phyloP scores from a whole-genome alignment of 1,284 basidiomycete species.

The Cutaneotrichosporon daszewskae region DNA sequence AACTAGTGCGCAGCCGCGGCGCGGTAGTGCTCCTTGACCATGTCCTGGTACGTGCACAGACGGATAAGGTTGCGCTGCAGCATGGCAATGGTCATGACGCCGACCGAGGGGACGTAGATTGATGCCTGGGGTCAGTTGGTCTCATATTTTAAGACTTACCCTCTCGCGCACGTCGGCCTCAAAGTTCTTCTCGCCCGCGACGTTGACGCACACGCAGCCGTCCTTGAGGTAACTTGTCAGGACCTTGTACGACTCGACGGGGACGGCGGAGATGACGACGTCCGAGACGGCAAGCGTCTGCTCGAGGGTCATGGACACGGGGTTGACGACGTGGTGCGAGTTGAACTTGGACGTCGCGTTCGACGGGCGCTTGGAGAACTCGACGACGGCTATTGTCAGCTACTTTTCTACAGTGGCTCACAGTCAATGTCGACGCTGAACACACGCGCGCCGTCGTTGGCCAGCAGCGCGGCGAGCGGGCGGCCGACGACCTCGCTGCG shows the following conservation, averaged over 20 bases:
- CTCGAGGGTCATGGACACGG: constrained; percentile 61
- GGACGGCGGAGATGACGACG: constrained; percentile 86
- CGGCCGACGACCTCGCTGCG: constrained; percentile 77
- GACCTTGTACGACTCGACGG: constrained; percentile 79
- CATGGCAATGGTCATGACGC: constrained; percentile 96
- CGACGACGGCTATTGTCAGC: constrained; percentile 51
- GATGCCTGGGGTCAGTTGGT: constrained; percentile 59
- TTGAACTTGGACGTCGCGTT: constrained; percentile 54
- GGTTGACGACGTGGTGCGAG: constrained; percentile 76
- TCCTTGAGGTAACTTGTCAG: constrained; percentile 84
- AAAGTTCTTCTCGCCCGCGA: constrained; percentile 95
- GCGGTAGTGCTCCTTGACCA: constrained; percentile 27
- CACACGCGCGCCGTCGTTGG: constrained; percentile 88
- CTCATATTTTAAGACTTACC: constrained; percentile 49
- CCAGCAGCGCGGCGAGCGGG: constrained; percentile 79
- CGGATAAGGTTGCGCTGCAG: constrained; percentile 83
- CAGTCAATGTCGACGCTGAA: constrained; percentile 89
- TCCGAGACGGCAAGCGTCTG: constrained; percentile 76
- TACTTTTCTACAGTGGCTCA: constrained; percentile 31
- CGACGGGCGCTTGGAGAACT: constrained; percentile 81
- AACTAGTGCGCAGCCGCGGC: constrained; percentile 2
- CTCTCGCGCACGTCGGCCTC: constrained; percentile 86
- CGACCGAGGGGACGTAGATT: constrained; percentile 86
- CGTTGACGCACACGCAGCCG: constrained; percentile 87
- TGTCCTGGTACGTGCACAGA: constrained; percentile 61